Conservation (phyloP, 495 filamentous ascomycete genomes). For the Talaromyces adpressus region DNA sequence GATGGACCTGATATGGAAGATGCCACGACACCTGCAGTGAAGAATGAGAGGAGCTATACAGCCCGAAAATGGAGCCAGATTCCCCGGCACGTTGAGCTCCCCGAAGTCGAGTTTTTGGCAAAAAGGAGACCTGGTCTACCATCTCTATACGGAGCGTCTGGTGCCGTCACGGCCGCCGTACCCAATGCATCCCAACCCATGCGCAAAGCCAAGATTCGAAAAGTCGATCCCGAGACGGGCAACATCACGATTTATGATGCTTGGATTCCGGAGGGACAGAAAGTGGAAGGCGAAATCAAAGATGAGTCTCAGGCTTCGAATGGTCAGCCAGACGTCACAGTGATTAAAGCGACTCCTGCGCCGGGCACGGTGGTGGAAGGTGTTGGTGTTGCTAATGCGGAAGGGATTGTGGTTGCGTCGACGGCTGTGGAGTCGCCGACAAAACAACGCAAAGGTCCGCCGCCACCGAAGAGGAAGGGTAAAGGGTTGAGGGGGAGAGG, state of each 20-base stretch:
- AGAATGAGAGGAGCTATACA: slow-evolving; percentile 52
- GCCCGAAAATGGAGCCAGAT: slow-evolving; percentile 73
- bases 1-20: slow-evolving; percentile 38
- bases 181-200: slow-evolving; percentile 41
- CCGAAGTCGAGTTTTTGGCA: slow-evolving; percentile 74
- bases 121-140: slow-evolving; percentile 76
- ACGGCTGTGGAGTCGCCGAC: slow-evolving; percentile 37
- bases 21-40: slow-evolving; percentile 24
- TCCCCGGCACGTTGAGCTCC: slow-evolving; percentile 66
- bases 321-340: slow-evolving; percentile 14
- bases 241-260: slow-evolving; percentile 76
- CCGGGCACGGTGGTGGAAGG: slow-evolving; percentile 57
- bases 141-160: slow-evolving; percentile 40
- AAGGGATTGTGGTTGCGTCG: slow-evolving; percentile 54
- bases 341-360: slow-evolving; percentile 40
- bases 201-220: slow-evolving; percentile 69
- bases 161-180: slow-evolving; percentile 38
- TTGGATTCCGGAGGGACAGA: slow-evolving; percentile 71
- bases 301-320: slow-evolving; percentile 38
- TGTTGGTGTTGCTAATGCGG: slow-evolving; percentile 51
- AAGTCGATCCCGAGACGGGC: slow-evolving; percentile 62
- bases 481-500: slow-evolving; percentile 62
- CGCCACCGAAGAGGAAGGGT: slow-evolving; percentile 68
- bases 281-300: slow-evolving; percentile 71
- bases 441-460: slow-evolving; percentile 56